Base-by-base conservation (phyloP, 2,329 filamentous ascomycete genomes). In the Colletotrichum sp. region DNA sequence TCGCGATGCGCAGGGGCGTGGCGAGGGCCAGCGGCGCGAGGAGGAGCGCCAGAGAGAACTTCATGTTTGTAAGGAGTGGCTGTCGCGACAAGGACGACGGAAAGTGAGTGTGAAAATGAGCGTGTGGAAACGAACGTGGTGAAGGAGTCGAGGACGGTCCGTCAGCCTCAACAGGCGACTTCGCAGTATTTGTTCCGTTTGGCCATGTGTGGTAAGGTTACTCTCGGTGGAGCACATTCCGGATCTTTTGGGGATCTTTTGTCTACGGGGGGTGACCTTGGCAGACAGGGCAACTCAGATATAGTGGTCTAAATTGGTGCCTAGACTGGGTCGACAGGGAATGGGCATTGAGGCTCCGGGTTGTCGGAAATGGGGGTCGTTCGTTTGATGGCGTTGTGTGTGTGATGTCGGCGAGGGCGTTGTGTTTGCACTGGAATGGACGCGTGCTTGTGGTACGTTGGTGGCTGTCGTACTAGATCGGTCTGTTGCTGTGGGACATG, bases 1-100 rank as follows among this genome's bases (percentile, higher is more conserved):
- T 81, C 8, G 83, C 81, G 67, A 81, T 75, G 25, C 81, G 25
- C 25, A 55, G 15, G 71, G 70, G 78, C 79, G 4, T 16, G 82
- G 83, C 73, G 80, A 80, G 61, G 82, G 84, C 84, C 76, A 85
- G 81, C 30, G 85, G 85, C 78, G 83, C 82, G 34, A 86, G 78
- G 13, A 87, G 80, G 68, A 84, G 72, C 60, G 84, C 73, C 59
- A 86, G 75, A 34, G 80, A 71, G 55, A 82, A 79, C 79, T 76
- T 78, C 75, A 79, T 79, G 44, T 27, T 55, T 13, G 27, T 9
- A 57, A 68, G 36, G 65, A 68, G 30, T n/a, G 65, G 60, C 55
- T 68, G 30, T 27, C 27, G 32, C 36, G 5, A 64, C 32, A 32
- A 64, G 3, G 36, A 28, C 13, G 61, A 25, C 25, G n/a, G 32